Percentiles rank a stretch among this genome's conserved stretches.
These are phyloP conservation scores for Mediolabrus comicus DNA, from an alignment of 108 stramenopile species.

Conservation along the genomic window DNA sequence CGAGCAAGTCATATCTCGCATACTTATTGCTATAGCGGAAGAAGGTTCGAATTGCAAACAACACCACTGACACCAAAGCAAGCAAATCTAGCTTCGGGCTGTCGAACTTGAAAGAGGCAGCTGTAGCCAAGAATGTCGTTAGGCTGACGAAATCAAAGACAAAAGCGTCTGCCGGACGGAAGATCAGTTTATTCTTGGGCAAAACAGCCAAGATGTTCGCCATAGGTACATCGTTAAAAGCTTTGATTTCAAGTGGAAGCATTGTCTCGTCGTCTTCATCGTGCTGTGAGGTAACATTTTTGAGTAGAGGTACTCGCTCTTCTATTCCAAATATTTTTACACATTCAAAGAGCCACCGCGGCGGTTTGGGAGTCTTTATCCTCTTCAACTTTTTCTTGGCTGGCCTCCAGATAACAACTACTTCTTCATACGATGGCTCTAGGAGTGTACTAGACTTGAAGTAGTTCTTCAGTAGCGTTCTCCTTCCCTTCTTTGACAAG, in stretches of 20 bases:
- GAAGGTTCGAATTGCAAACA: constrained; percentile 70
- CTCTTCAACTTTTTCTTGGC: constrained; percentile 16
- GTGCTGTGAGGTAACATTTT: constrained; percentile 10
- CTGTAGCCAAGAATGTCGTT: constrained; percentile 53
- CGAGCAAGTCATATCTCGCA: constrained; percentile 83
- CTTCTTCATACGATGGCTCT: constrained; percentile 82
- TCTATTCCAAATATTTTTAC: constrained; percentile 81
- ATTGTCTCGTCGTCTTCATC: constrained; percentile 5
- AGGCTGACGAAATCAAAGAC: constrained; percentile 71
- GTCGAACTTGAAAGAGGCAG: constrained; percentile 66
- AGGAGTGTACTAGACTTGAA: constrained; percentile 64
- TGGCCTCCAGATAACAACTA: constrained; percentile 78
- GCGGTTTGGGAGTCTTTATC: constrained; percentile 51
- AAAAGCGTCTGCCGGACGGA: constrained; percentile 83
- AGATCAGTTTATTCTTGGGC: constrained; percentile 76
- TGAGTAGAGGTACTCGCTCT: constrained; percentile 27
- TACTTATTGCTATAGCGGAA: constrained; percentile 82
- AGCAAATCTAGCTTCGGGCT: constrained; percentile 73
- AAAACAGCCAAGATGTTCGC: constrained; percentile 76
- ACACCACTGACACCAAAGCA: constrained; percentile 64
- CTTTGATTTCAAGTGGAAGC: constrained; percentile 63
- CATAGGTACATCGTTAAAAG: constrained; percentile 78
- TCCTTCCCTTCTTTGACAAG: constrained; percentile 54
- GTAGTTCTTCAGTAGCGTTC: constrained; percentile 48
- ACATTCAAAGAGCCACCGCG: constrained; percentile 59